Evolutionary conservation across 768 basidiomycete genomes (phyloP), one percentile per base, ranked within the genome.

Genomic region (Lenzites betulinus): DNA sequence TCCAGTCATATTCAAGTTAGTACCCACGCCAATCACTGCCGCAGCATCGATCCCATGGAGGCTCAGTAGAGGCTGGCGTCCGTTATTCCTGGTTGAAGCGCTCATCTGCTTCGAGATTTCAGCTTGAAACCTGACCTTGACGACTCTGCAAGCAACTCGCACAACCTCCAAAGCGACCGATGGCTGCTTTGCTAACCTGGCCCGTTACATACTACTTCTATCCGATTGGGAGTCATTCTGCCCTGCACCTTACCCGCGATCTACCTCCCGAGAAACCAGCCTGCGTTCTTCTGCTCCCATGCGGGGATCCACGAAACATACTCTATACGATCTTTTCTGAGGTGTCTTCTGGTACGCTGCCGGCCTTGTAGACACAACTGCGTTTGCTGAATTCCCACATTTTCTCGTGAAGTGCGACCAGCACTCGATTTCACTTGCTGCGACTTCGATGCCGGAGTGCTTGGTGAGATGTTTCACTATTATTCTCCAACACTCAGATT

Each of bases 161-260:
- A 33, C 30, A 33, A 33, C 30, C 4, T 33, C 30, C 30, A 33
- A 33, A 33, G 11, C 30, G 11, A 33, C 30, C 4, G 30, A 81
- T 85, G 82, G 71, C 79, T 2, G 76, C 79, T 47, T 75, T 78
- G 2, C 59, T 81, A 2, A 62, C 70, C 16, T 81, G 77, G 76
- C 79, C 76, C 2, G 75, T 71, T 7, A 76, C 75, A 62, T 69
- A 69, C 2, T 81, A 77, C 60, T 87, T 84, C 71, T 86, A 86
- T 69, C 80, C 84, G 0, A 73, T 84, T 13, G 85, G 86, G 30
- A 86, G 86, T 66, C 86, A 85, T 0, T 75, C 83, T 4, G 79
- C 86, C 7, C 70, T 81, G 2, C 79, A 73, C 41, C 71, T 87
- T 11, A 80, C 80, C 2, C 72, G 79, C 53, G 74, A 78, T 44